Percentiles rank a stretch among this genome's conserved stretches.
Evolutionary conservation across 2,329 filamentous ascomycete species (phyloP).

Genomic region (Tolypocladium guangdongense): DNA sequence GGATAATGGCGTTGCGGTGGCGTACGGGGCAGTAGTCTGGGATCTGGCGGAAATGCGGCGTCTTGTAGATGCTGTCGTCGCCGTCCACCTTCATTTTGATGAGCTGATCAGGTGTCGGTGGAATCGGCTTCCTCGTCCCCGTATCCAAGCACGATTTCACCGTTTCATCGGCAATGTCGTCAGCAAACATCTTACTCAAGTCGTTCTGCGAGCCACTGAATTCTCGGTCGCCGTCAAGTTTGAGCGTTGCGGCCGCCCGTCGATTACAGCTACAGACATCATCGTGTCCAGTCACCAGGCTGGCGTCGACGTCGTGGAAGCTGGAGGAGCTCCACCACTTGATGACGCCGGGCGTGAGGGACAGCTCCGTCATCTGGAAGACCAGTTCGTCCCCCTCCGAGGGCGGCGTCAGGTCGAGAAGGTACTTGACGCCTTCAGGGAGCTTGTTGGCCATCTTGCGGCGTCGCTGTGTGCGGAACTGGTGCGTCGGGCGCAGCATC

Average conservation of each 20-base stretch:
- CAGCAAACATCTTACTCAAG: neutral
- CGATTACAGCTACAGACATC: slow-evolving; percentile 25
- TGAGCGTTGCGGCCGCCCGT: neutral
- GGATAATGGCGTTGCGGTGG: slow-evolving; percentile 52
- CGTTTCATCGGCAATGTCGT: neutral
- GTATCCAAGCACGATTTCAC: neutral
- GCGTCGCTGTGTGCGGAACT: slow-evolving; percentile 27
- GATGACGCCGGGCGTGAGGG: slow-evolving; percentile 42
- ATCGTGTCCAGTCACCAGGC: slow-evolving; percentile 28
- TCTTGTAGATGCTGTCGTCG: slow-evolving; percentile 9
- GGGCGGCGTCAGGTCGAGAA: slow-evolving; percentile 54
- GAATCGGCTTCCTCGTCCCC: neutral
- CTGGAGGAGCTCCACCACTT: slow-evolving; percentile 37
- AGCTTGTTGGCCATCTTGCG: slow-evolving; percentile 22
- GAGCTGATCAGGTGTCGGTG: slow-evolving; percentile 4
- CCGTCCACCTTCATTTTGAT: slow-evolving; percentile 12
- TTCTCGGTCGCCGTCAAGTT: neutral
- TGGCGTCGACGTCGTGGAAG: slow-evolving; percentile 19
- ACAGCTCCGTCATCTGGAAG: slow-evolving; percentile 46
- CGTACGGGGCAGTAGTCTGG: slow-evolving; percentile 53
- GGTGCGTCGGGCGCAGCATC: slow-evolving; percentile 30
- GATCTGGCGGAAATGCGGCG: slow-evolving; percentile 24
- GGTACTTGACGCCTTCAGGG: slow-evolving; percentile 38
- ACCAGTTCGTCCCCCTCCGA: slow-evolving; percentile 52
- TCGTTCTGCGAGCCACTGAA: neutral